Percentiles rank a stretch among this genome's conserved stretches.
phyloP scores from a whole-genome alignment of 1,284 basidiomycete genomes.

The Sporisorium exsertum region DNA sequence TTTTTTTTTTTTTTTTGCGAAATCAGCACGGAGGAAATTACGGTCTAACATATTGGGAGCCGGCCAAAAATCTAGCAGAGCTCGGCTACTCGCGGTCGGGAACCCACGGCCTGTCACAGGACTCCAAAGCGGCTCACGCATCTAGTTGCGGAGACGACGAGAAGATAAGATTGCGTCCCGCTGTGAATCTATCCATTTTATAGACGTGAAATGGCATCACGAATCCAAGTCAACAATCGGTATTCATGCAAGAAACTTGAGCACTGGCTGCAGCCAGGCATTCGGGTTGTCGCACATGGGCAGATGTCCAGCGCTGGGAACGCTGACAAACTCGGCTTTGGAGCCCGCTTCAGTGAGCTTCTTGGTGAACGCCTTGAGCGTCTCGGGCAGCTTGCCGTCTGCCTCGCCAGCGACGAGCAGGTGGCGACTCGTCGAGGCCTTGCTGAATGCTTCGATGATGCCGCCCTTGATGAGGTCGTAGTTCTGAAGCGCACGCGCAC shows the following conservation, averaged over 20 bases:
- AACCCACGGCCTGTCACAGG: background rate
- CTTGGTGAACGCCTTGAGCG: conserved; percentile 64
- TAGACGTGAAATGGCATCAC: background rate
- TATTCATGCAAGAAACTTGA: conserved; percentile 31
- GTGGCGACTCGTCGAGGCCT: conserved; percentile 37
- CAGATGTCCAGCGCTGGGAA: conserved; percentile 70
- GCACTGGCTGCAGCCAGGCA: conserved; percentile 50
- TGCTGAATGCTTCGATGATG: conserved; percentile 60
- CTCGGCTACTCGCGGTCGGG: background rate
- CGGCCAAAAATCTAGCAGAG: background rate
- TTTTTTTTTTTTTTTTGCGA: background rate
- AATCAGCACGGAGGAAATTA: background rate
- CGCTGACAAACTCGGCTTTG: conserved; percentile 61
- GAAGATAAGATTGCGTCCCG: background rate
- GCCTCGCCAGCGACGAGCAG: conserved; percentile 70
- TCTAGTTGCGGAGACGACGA: background rate
- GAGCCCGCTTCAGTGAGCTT: conserved; percentile 64
- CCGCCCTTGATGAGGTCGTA: conserved; percentile 69
- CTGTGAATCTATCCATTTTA: too few species aligned
- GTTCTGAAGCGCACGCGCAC: conserved; percentile 70
- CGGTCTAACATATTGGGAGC: background rate
- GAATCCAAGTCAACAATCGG: background rate
- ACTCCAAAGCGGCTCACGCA: background rate
- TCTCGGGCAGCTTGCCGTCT: conserved; percentile 70
- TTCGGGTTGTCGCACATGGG: conserved; percentile 70